A percentile compares a stretch with the other conserved stretches of the same genome.
Evolutionary conservation across 1,284 basidiomycete species (phyloP).

Genomic region (Cryptococcus maquisensis): DNA sequence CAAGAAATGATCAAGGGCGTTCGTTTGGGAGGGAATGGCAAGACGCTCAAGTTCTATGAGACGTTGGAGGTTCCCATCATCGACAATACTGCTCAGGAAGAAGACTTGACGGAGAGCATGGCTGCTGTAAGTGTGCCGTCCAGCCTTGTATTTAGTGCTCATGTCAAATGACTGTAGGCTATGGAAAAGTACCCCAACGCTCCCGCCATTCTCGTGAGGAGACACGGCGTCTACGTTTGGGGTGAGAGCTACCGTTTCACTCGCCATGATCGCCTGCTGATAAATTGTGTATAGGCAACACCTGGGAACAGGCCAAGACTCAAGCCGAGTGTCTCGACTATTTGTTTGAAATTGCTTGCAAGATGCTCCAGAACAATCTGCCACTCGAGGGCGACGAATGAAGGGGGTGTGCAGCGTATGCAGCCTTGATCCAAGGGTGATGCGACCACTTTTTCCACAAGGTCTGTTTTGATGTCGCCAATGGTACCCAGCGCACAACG

Average conservation of each 20-base stretch:
- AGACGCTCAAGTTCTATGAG: constrained; percentile 71
- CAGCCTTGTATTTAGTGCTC: not conserved
- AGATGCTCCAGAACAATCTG: constrained; percentile 42
- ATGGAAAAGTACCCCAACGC: constrained; percentile 74
- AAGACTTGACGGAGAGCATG: constrained; percentile 80
- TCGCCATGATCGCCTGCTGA: constrained; percentile 4
- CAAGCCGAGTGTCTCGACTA: constrained; percentile 85
- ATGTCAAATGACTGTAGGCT: constrained; percentile 49
- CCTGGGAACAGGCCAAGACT: constrained; percentile 84
- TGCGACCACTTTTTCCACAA: too few relatives aligned
- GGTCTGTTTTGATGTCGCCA: too few relatives aligned
- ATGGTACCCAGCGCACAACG: too few relatives aligned
- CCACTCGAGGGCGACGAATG: constrained; percentile 39
- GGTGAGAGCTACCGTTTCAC: constrained; percentile 51
- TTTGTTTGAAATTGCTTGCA: constrained; percentile 67
- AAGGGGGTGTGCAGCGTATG: not conserved
- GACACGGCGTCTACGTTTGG: constrained; percentile 82
- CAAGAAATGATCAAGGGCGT: constrained; percentile 88
- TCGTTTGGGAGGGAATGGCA: constrained; percentile 65
- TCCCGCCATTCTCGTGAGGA: constrained; percentile 69
- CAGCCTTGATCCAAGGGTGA: too few relatives aligned
- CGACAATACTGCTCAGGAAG: constrained; percentile 80
- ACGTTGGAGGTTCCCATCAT: constrained; percentile 82
- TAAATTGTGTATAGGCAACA: constrained; percentile 52
- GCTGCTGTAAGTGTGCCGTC: constrained; percentile 51